Base-by-base conservation (phyloP, 1,284 basidiomycete genomes). In the Farysia itapuensis region DNA sequence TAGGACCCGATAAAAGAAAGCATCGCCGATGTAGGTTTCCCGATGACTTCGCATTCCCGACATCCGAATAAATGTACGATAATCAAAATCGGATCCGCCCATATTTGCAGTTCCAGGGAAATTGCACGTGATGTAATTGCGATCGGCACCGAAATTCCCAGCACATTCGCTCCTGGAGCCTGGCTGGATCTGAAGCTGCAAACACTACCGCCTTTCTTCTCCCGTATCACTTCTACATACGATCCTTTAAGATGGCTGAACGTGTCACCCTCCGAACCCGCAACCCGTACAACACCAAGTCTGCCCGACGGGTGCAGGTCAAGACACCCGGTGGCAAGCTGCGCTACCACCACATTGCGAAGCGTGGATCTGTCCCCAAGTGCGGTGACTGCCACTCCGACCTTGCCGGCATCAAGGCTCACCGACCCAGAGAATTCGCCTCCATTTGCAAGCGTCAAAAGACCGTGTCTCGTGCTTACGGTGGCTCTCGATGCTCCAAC, bases 221-320 rank as follows among this genome's bases (percentile, higher is more conserved):
- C n/a, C n/a, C n/a, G n/a, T n/a, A n/a, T n/a, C n/a, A n/a, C n/a
- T n/a, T n/a, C n/a, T n/a, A n/a, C n/a, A n/a, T n/a, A n/a, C n/a
- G n/a, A n/a, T n/a, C n/a, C n/a, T n/a, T 28, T 28, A 39, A 73
- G 64, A 95, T 97, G 93, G 91, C 90, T 81, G 90, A 96, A 86
- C 92, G 94, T 79, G 93, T 99, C 77, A 96, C 93, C 74, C 89
- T 99, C 82, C 90, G 95, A 82, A 98, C 94, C 82, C 90, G 94
- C 79, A 89, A 88, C 75, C 87, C 93, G 18, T 99, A 99, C 86
- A 97, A 97, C 86, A 98, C 95, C 80, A 87, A 86, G 77, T 97
- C 94, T 56, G 94, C 89, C 85, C 86, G 90, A 78, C 84, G 92
- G 78, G 87, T 92, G 70, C 85, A 98, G 69, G 86, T 98, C 69